A percentile compares a stretch with the other conserved stretches of the same genome.
phyloP scores from a whole-genome alignment of 2,329 filamentous ascomycete genomes.

The Aspergillus neoniger region DNA sequence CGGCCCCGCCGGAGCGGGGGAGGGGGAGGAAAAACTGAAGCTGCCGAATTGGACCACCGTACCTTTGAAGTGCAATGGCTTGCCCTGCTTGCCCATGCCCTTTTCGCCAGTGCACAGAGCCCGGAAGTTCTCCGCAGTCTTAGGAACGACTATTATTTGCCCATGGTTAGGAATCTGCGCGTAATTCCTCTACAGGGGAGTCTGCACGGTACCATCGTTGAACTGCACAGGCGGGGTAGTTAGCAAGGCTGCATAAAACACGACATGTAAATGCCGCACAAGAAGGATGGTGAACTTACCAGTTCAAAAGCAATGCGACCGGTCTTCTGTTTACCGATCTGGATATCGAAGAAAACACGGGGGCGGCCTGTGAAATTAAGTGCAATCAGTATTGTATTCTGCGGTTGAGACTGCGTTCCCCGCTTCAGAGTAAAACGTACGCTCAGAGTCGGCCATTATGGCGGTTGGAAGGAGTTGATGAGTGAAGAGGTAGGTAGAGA shows the following conservation, averaged over 20 bases:
- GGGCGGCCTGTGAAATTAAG: constrained; percentile 56
- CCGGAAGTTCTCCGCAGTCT: constrained; percentile 96
- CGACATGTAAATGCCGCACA: not conserved
- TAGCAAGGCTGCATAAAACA: constrained; percentile 8
- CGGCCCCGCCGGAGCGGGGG: not conserved
- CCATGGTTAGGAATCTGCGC: constrained; percentile 46
- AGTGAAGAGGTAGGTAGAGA: constrained; percentile 12
- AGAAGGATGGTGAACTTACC: constrained; percentile 46
- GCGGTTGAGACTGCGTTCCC: constrained; percentile 22
- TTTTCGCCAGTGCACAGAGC: constrained; percentile 94
- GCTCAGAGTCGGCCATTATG: constrained; percentile 40
- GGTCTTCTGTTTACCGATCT: constrained; percentile 70
- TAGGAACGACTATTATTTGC: constrained; percentile 70
- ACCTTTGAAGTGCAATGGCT: constrained; percentile 87
- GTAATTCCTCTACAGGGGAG: not conserved
- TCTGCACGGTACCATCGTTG: constrained; percentile 46
- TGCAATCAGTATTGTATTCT: constrained; percentile 13
- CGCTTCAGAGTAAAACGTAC: constrained; percentile 32
- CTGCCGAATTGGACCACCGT: constrained; percentile 16
- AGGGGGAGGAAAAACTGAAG: constrained; percentile 4
- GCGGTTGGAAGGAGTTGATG: constrained; percentile 7
- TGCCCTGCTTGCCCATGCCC: constrained; percentile 76
- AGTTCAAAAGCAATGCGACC: constrained; percentile 88
- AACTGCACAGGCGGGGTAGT: constrained; percentile 39
- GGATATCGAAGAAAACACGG: constrained; percentile 91